Percentiles rank a stretch among this genome's conserved stretches.
These are phyloP conservation scores for Mycena olivaceomarginata DNA, from an alignment of 768 basidiomycete genomes.

Conservation along the genomic window DNA sequence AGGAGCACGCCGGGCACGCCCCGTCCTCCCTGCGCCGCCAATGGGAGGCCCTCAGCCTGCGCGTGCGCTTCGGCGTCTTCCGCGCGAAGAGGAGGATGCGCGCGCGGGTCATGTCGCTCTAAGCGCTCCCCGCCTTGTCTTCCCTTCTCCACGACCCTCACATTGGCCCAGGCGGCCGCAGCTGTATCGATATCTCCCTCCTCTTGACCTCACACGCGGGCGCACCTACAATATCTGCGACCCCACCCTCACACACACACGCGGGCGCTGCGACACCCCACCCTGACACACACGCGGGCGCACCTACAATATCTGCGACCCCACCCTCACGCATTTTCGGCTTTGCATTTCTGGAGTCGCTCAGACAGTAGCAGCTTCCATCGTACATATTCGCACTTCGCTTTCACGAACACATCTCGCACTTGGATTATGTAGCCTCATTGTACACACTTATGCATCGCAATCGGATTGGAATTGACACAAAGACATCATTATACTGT, in stretches of 20 bases:
- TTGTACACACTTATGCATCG: neutral
- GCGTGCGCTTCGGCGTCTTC: slow-evolving; percentile 45
- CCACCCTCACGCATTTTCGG: too few species aligned
- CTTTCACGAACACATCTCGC: neutral
- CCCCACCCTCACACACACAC: neutral
- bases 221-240: neutral
- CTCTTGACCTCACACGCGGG: too few species aligned
- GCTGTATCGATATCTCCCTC: too few species aligned
- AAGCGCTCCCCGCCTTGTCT: neutral
- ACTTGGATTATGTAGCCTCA: neutral
- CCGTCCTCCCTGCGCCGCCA: slow-evolving; percentile 15
- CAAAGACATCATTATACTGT: neutral
- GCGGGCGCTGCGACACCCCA: too few species aligned
- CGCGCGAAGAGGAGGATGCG: slow-evolving; percentile 43
- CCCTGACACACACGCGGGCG: too few species aligned
- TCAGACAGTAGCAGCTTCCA: too few species aligned
- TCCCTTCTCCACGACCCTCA: neutral
- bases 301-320: too few species aligned
- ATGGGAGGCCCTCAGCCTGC: slow-evolving; percentile 40
- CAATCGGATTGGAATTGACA: neutral
- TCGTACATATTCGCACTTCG: neutral
- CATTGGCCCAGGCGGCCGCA: too few species aligned
- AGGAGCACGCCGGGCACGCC: slow-evolving; percentile 1
- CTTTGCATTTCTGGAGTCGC: too few species aligned
- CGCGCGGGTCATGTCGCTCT: slow-evolving; percentile 29